Base-by-base conservation (phyloP, 1,284 basidiomycete species). In the Irpex sp. region DNA sequence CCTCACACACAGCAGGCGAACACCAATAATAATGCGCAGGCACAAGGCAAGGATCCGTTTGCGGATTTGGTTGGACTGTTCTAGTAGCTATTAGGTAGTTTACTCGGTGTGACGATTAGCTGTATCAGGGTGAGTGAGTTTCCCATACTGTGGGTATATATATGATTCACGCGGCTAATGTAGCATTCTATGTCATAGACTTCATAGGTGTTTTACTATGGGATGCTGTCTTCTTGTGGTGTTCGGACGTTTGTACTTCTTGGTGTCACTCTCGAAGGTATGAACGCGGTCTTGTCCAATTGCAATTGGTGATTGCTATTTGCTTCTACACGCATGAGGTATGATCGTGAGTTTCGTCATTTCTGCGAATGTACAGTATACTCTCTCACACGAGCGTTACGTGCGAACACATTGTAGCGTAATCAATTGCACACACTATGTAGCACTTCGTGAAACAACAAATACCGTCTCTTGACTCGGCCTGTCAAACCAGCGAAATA, bases 1-100 rank as follows among this genome's bases (percentile, higher is more conserved):
- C 46, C 59, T 47, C 63, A 62, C 57, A 60, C 57, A 36, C 63
- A 65, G 43, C 65, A 68, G 57, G 59, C 67, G 50, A 69, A 63
- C 19, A 35, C 72, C 66, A 37, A 59, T 57, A 58, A 57, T 19
- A 63, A 74, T 61, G 66, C 61, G 50, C 70, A 75, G 59, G 66
- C 75, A 56, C 82, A 85, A 71, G 79, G 77, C 65, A 92, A 90
- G 71, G 92, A 93, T 74, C 92, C 92, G 47, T 93, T 93, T 69
- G 89, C 89, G 13, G 91, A 93, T 74, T 77, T 93, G 51, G 90
- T 82, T 1, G 87, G 87, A 39, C 75, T 93, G 62, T 92, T 93
- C 72, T 93, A 76, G 78, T 61, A 58, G 43, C 2, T 50, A 39
- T 51, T n/a, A 21, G 39, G 5, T 9, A 11, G 39, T n/a, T 3